phyloP scores from a whole-genome alignment of 1,139 yeast species.

The Geotrichum carabidarum region DNA sequence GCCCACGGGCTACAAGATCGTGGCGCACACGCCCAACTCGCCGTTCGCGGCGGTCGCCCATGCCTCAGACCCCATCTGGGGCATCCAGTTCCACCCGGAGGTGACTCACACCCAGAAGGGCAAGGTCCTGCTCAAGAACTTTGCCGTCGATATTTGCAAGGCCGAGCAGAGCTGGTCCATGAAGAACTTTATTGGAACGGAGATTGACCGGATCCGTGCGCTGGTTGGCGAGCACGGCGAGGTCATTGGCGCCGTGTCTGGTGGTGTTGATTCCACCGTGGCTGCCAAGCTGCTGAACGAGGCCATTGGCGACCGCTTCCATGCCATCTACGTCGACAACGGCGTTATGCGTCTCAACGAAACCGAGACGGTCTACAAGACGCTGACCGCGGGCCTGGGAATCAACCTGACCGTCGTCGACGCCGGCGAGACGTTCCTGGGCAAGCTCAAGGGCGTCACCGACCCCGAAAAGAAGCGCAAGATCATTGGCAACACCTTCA shows the following conservation, averaged over 20 bases:
- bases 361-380: conserved; percentile 80
- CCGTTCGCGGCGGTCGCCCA: conserved; percentile 93
- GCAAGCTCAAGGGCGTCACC: conserved; percentile 83
- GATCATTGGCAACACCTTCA: conserved; percentile 96
- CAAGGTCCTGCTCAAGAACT: conserved; percentile 77
- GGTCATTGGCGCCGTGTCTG: conserved; percentile 98
- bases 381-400: conserved; percentile 87
- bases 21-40: conserved; percentile 89
- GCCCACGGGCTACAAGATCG: conserved; percentile 83
- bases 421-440: conserved; percentile 85
- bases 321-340: conserved; percentile 94
- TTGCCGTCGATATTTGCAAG: conserved; percentile 85
- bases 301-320: conserved; percentile 98
- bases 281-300: conserved; percentile 97
- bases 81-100: conserved; percentile 99
- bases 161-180: conserved; percentile 92
- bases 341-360: conserved; percentile 96
- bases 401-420: conserved; percentile 92
- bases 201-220: conserved; percentile 82
- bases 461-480: conserved; percentile 99
- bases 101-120: conserved; percentile 96
- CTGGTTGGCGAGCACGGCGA: conserved; percentile 97
- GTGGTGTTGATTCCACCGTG: conserved; percentile 99
- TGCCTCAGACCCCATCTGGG: conserved; percentile 68
- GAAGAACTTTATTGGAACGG: conserved; percentile 96